Evolutionary conservation across 2,329 filamentous ascomycete genomes (phyloP).

Genomic region (Nemania sp.): DNA sequence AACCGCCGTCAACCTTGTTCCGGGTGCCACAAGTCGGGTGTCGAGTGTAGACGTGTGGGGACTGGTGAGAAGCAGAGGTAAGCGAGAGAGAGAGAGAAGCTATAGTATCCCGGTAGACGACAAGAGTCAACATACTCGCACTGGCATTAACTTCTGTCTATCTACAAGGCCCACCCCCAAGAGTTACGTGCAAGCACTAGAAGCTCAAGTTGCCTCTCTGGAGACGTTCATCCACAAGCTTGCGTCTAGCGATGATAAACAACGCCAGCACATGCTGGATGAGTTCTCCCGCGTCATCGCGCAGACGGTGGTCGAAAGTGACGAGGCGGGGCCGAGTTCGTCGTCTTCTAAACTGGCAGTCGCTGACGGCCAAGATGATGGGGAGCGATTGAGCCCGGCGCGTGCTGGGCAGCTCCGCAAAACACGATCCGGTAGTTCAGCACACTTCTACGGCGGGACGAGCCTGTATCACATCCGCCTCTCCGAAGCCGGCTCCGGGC

Average conservation of each 20-base stretch:
- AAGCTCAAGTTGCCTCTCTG: slow-evolving; percentile 60
- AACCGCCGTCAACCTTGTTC: slow-evolving; percentile 39
- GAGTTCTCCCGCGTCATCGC: slow-evolving; percentile 48
- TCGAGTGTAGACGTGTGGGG: slow-evolving; percentile 37
- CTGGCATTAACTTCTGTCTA: slow-evolving; percentile 16
- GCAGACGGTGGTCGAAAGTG: slow-evolving; percentile 33
- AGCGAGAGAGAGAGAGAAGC: slow-evolving; percentile 10
- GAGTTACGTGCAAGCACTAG: slow-evolving; percentile 61
- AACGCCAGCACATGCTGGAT: slow-evolving; percentile 58
- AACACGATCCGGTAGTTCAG: slow-evolving; percentile 53
- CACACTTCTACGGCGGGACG: slow-evolving; percentile 63
- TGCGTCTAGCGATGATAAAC: slow-evolving; percentile 54
- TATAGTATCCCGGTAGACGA: not conserved
- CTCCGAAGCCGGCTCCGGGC: slow-evolving; percentile 40
- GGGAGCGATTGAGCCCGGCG: slow-evolving; percentile 48
- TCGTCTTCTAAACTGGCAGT: slow-evolving; percentile 29
- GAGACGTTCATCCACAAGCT: slow-evolving; percentile 60
- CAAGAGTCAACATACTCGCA: not conserved
- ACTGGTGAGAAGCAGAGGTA: slow-evolving; percentile 42
- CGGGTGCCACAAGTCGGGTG: slow-evolving; percentile 31
- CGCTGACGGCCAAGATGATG: slow-evolving; percentile 31
- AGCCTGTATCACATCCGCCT: slow-evolving; percentile 59
- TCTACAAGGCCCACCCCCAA: slow-evolving; percentile 57
- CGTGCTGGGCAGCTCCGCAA: slow-evolving; percentile 55
- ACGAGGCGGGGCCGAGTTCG: slow-evolving; percentile 36